These are phyloP conservation scores for Globisporangium radiosum DNA, from an alignment of 352 stramenopile species.

Conservation along the genomic window DNA sequence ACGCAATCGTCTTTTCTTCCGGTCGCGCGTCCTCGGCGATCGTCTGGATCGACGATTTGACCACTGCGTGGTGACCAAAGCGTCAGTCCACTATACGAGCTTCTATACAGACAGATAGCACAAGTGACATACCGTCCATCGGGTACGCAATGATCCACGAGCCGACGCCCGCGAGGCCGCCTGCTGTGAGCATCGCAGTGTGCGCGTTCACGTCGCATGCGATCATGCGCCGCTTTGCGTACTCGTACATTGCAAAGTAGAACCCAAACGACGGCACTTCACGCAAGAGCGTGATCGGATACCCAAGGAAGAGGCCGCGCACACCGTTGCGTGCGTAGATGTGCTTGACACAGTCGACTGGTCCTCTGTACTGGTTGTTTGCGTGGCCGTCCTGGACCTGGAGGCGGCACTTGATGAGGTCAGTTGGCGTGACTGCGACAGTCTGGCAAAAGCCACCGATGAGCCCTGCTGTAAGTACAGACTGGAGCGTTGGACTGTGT, in stretches of 20 bases:
- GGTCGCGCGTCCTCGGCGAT: conserved; percentile 43
- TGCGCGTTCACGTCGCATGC: conserved; percentile 41
- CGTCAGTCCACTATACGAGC: not conserved
- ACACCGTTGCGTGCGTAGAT: conserved; percentile 58
- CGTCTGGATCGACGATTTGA: conserved; percentile 85
- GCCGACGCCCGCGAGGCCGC: conserved; percentile 63
- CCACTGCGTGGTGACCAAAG: conserved; percentile 25
- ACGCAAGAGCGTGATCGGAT: conserved; percentile 63
- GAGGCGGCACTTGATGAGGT: conserved; percentile 81
- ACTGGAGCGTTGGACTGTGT: conserved; percentile 45
- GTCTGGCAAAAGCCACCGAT: conserved; percentile 78
- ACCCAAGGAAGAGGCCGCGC: conserved; percentile 65
- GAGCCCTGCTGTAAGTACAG: conserved; percentile 61
- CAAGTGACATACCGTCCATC: conserved; percentile 50
- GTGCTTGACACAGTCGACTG: conserved; percentile 69
- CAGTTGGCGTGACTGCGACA: conserved; percentile 59
- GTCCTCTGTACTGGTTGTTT: conserved; percentile 50
- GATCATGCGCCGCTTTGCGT: conserved; percentile 67
- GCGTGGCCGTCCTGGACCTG: conserved; percentile 72
- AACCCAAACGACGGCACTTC: conserved; percentile 80
- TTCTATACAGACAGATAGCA: not conserved
- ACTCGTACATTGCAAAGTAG: conserved; percentile 84
- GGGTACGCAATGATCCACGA: conserved; percentile 82
- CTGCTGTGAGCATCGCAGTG: conserved; percentile 76
- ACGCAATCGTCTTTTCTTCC: conserved; percentile 63